A percentile compares a stretch with the other conserved stretches of the same genome.
Evolutionary conservation across 2,329 filamentous ascomycete genomes (phyloP).

Genomic region (Xylaria sp.): DNA sequence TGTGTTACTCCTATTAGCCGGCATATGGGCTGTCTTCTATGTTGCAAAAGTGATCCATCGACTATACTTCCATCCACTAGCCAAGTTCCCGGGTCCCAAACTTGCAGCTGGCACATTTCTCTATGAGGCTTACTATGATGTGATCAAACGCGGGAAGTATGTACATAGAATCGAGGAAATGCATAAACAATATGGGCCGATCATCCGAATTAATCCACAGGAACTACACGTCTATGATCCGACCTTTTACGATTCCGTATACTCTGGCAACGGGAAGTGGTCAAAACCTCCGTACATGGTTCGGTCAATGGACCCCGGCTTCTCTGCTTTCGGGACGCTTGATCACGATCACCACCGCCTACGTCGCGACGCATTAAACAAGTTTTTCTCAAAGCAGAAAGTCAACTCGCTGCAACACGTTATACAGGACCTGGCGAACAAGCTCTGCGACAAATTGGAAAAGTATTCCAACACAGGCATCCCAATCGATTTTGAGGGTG

Average conservation of each 20-base stretch:
- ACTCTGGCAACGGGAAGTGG: constrained; percentile 3
- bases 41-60: neutral
- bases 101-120: neutral
- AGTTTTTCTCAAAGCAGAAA: constrained; percentile 10
- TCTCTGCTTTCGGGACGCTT: constrained; percentile 1
- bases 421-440: neutral
- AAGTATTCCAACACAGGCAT: constrained; percentile 14
- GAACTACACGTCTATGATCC: constrained; percentile 13
- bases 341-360: constrained; percentile 12
- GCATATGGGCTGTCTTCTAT: neutral
- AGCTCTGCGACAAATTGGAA: constrained; percentile 11
- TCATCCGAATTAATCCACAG: constrained; percentile 14
- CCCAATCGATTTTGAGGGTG: constrained; percentile 6
- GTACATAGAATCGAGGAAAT: neutral
- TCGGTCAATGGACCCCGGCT: neutral
- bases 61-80: neutral
- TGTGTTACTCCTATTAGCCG: neutral
- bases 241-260: constrained; percentile 3
- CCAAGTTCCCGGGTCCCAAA: neutral
- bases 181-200: constrained; percentile 5
- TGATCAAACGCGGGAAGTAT: constrained; percentile 8
- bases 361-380: constrained; percentile 1
- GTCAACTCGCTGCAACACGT: constrained; percentile 1
- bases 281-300: neutral
- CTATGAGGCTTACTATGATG: constrained; percentile 10